These are phyloP conservation scores for Begonia loranthoides DNA, from an alignment of 306 rosid genomes.

Conservation along the genomic window DNA sequence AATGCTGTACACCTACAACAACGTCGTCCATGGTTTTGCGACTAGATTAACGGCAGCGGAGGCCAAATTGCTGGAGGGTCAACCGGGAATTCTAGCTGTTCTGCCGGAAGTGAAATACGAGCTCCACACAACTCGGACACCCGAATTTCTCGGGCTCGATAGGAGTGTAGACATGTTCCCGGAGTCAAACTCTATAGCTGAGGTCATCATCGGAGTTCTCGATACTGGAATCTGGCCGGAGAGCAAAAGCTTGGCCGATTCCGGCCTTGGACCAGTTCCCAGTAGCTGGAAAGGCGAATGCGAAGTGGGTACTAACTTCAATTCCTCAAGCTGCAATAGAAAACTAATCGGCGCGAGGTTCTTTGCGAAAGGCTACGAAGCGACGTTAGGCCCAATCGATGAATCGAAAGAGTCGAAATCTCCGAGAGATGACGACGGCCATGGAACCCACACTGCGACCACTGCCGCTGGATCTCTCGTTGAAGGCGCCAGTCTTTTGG, in stretches of 20 bases:
- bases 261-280: conserved; percentile 53
- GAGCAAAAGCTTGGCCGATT: conserved; percentile 71
- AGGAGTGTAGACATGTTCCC: conserved; percentile 12
- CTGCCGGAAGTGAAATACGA: conserved; percentile 37
- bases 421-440: conserved; percentile 68
- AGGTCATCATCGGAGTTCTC: conserved; percentile 41
- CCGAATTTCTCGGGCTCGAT: conserved; percentile 60
- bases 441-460: conserved; percentile 72
- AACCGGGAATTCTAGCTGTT: conserved; percentile 43
- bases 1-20: conserved; percentile 51
- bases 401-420: conserved; percentile 30
- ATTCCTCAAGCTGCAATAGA: conserved; percentile 38
- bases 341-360: conserved; percentile 69
- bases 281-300: conserved; percentile 60
- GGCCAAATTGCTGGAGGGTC: conserved; percentile 24
- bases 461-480: conserved; percentile 61
- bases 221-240: conserved; percentile 88
- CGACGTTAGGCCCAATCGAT: conserved; percentile 25
- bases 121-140: conserved; percentile 73
- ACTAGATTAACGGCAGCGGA: conserved; percentile 40
- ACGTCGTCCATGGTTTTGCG: conserved; percentile 63
- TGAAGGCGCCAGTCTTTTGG: conserved; percentile 31
- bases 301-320: conserved; percentile 47
- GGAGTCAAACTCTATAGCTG: conserved; percentile 15
- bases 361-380: conserved; percentile 36